Base-by-base conservation (phyloP, 2,329 filamentous ascomycete genomes). In the Esteya vermicola region DNA sequence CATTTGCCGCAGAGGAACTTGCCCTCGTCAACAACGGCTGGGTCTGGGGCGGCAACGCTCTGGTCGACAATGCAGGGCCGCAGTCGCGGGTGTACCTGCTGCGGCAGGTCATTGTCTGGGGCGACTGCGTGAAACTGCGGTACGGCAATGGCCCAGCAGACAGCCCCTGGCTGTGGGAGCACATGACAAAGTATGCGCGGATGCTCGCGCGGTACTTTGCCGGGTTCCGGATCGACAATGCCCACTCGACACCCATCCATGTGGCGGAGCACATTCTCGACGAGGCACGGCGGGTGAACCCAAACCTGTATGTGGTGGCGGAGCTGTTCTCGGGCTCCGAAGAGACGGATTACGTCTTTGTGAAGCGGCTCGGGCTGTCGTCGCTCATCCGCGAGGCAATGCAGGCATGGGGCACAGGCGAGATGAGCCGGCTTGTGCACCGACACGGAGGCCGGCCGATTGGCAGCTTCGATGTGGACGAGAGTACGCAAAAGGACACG, bases 1-100 rank as follows among this genome's bases (percentile, higher is more conserved):
- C 30, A 6, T 81, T 93, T 52, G 78, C 78, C 42, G 69, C 78
- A 2, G 79, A 80, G 42, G 80, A 86, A 33, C 68, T 93, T 34
- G 84, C 85, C 3, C 63, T 98, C 38, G 88, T 80, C 31, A 96
- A 96, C 61, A 98, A 98, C 54, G 91, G 91, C 33, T 98, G 91
- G 91, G 88, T 98, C 9, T 98, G 91, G 91, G 89, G 85, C 43
- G 89, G 89, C 6, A 93, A 96, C 60, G 89, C 91, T 2, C 72
- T 96, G 59, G 72, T 85, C 33, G 91, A 98, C 62, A 91, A 96
- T 53, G 91, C 91, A 23, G 93, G 93, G 0, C 81, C 86, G 0
- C 68, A 83, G 35, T 94, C 89, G 9, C 78, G 80, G 41, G 86
- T 89, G n/a, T 98, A 98, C 54, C 71, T 98, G n/a, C 76, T 85